A percentile compares a stretch with the other conserved stretches of the same genome.
phyloP scores from a whole-genome alignment of 2,329 filamentous ascomycete genomes.

The Arachnopeziza araneosa region DNA sequence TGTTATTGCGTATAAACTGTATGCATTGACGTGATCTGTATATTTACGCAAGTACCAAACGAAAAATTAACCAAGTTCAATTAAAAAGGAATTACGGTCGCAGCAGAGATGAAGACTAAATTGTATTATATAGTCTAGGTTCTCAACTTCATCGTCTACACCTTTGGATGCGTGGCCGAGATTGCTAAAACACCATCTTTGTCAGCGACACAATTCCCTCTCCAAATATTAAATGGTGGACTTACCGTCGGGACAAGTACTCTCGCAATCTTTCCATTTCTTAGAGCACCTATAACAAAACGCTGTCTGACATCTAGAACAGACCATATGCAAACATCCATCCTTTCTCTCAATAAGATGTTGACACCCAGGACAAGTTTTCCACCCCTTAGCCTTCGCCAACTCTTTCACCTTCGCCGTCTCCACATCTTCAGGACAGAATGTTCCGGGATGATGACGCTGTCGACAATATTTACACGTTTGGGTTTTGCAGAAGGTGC shows the following conservation, averaged over 20 bases:
- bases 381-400: conserved; percentile 19
- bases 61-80: too few species aligned
- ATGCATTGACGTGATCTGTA: too few species aligned
- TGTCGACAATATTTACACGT: conserved; percentile 23
- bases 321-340: conserved; percentile 30
- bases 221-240: not conserved
- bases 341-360: conserved; percentile 23
- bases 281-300: conserved; percentile 27
- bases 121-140: too few species aligned
- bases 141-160: not conserved
- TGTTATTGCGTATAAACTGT: too few species aligned
- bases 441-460: conserved; percentile 20
- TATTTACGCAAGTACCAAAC: too few species aligned
- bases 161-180: not conserved
- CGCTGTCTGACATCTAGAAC: conserved; percentile 20
- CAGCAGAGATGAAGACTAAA: too few species aligned
- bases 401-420: conserved; percentile 25
- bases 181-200: not conserved
- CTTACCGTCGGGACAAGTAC: conserved; percentile 8
- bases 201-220: not conserved
- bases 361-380: conserved; percentile 23
- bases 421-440: conserved; percentile 25
- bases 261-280: conserved; percentile 17
- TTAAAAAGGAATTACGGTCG: too few species aligned
- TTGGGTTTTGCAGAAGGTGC: conserved; percentile 13